phyloP scores from a whole-genome alignment of 768 basidiomycete genomes.

The Hortiboletus campestris region DNA sequence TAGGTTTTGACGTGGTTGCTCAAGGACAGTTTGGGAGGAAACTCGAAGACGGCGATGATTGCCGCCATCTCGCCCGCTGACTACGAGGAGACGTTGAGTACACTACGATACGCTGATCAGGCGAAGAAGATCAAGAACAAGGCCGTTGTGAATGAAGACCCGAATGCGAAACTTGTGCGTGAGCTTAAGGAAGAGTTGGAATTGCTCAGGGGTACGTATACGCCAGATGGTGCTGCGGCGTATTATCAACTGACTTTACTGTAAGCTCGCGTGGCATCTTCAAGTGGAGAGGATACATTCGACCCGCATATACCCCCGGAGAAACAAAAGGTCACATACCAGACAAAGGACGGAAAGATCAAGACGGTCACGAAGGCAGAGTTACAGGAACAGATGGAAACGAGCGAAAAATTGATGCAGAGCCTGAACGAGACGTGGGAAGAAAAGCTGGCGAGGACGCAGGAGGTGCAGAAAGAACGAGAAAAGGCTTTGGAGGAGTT shows the following conservation, averaged over 20 bases:
- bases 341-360: slow-evolving; percentile 88
- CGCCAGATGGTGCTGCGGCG: not conserved
- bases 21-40: slow-evolving; percentile 96
- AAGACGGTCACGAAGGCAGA: slow-evolving; percentile 97
- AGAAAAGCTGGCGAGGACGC: slow-evolving; percentile 85
- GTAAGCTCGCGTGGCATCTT: slow-evolving; percentile 73
- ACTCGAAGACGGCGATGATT: slow-evolving; percentile 99
- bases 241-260: slow-evolving; percentile 6
- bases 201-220: slow-evolving; percentile 69
- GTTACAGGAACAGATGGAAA: slow-evolving; percentile 94
- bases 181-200: slow-evolving; percentile 99
- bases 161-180: slow-evolving; percentile 96
- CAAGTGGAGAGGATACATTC: slow-evolving; percentile 68
- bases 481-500: slow-evolving; percentile 97
- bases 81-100: slow-evolving; percentile 96
- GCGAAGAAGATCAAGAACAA: slow-evolving; percentile 99
- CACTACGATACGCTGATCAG: slow-evolving; percentile 95
- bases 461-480: slow-evolving; percentile 93
- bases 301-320: slow-evolving; percentile 90
- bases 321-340: slow-evolving; percentile 93
- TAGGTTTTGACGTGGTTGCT: slow-evolving; percentile 97
- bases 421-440: slow-evolving; percentile 96
- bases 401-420: slow-evolving; percentile 94
- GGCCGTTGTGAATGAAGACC: slow-evolving; percentile 98
- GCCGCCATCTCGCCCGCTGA: slow-evolving; percentile 98